Conservation (phyloP, 2,329 filamentous ascomycete genomes). For the Parasarocladium wereldwijsianum region DNA sequence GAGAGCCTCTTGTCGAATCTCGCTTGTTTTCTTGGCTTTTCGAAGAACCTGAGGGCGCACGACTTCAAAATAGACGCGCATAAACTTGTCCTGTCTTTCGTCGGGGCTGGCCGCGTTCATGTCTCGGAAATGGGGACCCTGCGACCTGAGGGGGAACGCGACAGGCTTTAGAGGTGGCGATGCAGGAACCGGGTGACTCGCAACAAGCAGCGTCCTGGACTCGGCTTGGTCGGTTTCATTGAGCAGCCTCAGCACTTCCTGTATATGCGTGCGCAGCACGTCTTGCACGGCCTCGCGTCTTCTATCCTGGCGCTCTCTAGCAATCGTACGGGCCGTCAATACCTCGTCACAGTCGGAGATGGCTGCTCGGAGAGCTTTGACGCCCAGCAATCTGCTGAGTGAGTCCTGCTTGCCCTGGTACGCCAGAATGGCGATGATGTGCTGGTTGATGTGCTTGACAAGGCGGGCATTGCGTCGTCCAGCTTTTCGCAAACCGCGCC, state of each 20-base stretch:
- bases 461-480: constrained; percentile 10
- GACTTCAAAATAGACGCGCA: constrained; percentile 35
- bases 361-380: constrained; percentile 24
- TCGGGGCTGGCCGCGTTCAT: constrained; percentile 32
- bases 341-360: constrained; percentile 27
- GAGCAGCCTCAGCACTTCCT: constrained; percentile 30
- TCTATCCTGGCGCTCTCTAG: neutral
- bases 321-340: constrained; percentile 21
- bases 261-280: constrained; percentile 33
- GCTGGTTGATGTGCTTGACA: constrained; percentile 11
- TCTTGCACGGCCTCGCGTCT: constrained; percentile 22
- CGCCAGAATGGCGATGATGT: constrained; percentile 12
- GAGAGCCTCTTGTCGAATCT: constrained; percentile 12
- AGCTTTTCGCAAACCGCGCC: constrained; percentile 8
- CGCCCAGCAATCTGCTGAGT: constrained; percentile 15
- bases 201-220: constrained; percentile 2
- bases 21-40: constrained; percentile 11
- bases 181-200: too few relatives aligned
- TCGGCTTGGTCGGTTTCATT: constrained; percentile 20
- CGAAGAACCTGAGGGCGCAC: constrained; percentile 26
- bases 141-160: constrained; percentile 1
- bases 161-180: neutral
- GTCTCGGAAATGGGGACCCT: constrained; percentile 23
- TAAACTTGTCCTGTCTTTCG: constrained; percentile 32
- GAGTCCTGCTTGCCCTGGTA: constrained; percentile 5